phyloP scores from a whole-genome alignment of 306 rosid genomes.

The Inga oerstediana region DNA sequence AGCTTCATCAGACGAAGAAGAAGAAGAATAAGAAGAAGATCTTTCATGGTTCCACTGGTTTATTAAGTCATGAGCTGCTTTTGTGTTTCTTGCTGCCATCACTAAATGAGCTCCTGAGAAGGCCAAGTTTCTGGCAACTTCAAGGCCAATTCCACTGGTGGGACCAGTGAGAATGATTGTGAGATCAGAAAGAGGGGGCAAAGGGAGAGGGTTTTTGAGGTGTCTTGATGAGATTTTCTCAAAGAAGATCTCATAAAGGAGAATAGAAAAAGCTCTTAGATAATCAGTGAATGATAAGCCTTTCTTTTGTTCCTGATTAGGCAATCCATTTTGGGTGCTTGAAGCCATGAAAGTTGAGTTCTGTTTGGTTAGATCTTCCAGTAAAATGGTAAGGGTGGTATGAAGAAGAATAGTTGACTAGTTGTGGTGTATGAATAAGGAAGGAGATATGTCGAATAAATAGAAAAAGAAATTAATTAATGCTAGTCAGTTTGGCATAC shows the following conservation, averaged over 20 bases:
- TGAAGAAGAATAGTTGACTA: neutral
- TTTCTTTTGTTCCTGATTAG: neutral
- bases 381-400: neutral
- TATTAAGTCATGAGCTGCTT: neutral
- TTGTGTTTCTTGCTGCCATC: neutral
- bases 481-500: no score
- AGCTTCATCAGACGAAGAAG: neutral
- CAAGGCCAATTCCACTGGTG: slow-evolving; percentile 1
- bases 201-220: neutral
- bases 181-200: neutral
- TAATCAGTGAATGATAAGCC: neutral
- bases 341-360: neutral
- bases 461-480: neutral
- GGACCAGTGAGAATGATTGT: neutral
- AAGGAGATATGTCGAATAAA: neutral
- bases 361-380: neutral
- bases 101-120: neutral
- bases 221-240: neutral
- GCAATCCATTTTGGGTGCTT: neutral
- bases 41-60: neutral
- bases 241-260: neutral
- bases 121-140: neutral
- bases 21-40: neutral
- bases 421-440: neutral
- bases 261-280: neutral